Base-by-base conservation (phyloP, 805 yeast species). In the Yarrowia phangngaensis region DNA sequence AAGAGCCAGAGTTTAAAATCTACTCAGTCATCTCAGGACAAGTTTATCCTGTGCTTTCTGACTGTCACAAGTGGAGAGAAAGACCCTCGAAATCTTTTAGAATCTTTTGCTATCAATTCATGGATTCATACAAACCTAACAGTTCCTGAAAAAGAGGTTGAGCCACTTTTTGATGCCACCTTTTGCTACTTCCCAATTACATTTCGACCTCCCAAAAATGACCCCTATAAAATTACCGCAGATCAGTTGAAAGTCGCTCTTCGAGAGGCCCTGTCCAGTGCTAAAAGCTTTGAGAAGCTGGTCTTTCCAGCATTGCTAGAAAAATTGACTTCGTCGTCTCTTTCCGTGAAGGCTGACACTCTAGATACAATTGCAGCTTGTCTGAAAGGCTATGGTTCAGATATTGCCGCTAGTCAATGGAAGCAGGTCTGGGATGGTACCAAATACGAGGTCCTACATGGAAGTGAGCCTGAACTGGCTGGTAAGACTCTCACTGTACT, bases 121-220 rank as follows among this genome's bases (percentile, higher is more conserved):
- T 31, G 47, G 4, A 74, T 89, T 11, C 70, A 79, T 14, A 52
- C 60, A 15, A 57, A 56, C 3, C 67, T 78, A 20, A 54, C 61
- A 12, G 61, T 70, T 4, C 65, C 69, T 3, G 69, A 76, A 55
- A 64, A 31, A 62, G 64, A n/a, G 67, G 63, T 58, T 23, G 82
- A 82, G 55, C 86, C 84, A 8, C 63, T 92, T 52, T 94, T 89
- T 61, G 98, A 92, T 61, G 78, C 84, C 26, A 71, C 86, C 30
- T 94, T 90, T 62, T 92, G 98, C 64, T 92, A 92, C 67, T 92
- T 90, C 68, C 99, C 99, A 9, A 89, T 92, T 32, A 84, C 96
- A 1, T 92, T 94, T 67, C 80, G 80, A 51, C 95, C 97, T 1
- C 95, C 97, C 3, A 70, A 73, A 56, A 85, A 85, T 62, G 95